Conservation (phyloP, 805 yeast species). For the Limtongia smithiae region DNA sequence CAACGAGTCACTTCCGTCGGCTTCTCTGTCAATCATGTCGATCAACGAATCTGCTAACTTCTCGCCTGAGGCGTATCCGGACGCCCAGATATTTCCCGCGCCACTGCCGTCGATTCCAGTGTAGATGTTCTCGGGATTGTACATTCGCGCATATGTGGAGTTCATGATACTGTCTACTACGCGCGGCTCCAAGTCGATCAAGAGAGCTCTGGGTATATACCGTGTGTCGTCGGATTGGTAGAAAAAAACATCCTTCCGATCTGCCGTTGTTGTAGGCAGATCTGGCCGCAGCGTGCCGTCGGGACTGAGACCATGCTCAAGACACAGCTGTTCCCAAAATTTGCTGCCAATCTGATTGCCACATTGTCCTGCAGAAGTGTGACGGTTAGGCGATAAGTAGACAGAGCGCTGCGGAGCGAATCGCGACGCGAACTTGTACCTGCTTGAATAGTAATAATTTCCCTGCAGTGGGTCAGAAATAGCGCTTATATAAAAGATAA, state of each 20-base stretch:
- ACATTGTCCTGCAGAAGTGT: constrained; percentile 79
- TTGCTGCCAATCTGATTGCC: constrained; percentile 93
- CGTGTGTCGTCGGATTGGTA: constrained; percentile 67
- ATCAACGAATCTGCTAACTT: constrained; percentile 66
- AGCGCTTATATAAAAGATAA: too few species aligned
- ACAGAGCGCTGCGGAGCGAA: too few species aligned
- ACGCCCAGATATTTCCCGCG: constrained; percentile 95
- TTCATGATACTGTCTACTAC: constrained; percentile 56
- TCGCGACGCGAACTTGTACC: constrained; percentile 21
- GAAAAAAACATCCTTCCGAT: constrained; percentile 81
- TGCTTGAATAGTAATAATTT: constrained; percentile 34
- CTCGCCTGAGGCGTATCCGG: constrained; percentile 76
- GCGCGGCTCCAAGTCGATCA: constrained; percentile 87
- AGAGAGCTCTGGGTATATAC: constrained; percentile 82
- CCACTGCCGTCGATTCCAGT: constrained; percentile 80
- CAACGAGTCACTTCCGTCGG: constrained; percentile 83
- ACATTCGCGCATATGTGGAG: constrained; percentile 54
- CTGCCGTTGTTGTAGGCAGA: constrained; percentile 38
- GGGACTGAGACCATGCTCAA: constrained; percentile 76
- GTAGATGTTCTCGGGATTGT: constrained; percentile 79
- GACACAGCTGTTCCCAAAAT: constrained; percentile 85
- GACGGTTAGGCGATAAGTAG: too few species aligned
- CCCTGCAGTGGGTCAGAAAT: too few species aligned
- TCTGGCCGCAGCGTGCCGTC: constrained; percentile 52
- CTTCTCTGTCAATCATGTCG: constrained; percentile 82